Evolutionary conservation across 257 asterid species (phyloP).

Genomic region (Orobanche coerulescens): DNA sequence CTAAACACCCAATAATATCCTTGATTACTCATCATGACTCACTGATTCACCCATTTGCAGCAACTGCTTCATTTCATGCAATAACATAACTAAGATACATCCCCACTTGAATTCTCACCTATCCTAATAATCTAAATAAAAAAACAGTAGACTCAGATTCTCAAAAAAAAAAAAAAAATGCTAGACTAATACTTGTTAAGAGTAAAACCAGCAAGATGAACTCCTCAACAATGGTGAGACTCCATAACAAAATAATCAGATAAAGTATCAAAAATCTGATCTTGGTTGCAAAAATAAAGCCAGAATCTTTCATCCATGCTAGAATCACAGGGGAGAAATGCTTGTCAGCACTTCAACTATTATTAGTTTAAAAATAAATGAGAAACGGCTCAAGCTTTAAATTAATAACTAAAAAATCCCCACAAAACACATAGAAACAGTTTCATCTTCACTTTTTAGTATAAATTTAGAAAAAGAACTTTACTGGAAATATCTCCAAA

Average conservation of each 20-base stretch:
- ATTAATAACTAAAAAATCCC: neutral
- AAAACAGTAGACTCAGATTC: neutral
- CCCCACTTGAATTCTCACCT: neutral
- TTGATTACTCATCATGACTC: no score
- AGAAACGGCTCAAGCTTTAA: neutral
- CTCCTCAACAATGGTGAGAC: neutral
- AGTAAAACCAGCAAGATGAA: neutral
- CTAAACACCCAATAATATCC: neutral
- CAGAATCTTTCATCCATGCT: neutral
- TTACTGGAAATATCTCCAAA: slow-evolving; percentile 76
- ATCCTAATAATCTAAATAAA: neutral
- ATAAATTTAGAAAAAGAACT: slow-evolving; percentile 29
- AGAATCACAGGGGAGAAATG: neutral
- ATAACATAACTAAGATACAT: slow-evolving; percentile 1
- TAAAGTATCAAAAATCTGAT: neutral
- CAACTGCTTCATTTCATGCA: no score
- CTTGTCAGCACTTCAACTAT: neutral
- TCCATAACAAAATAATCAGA: no score
- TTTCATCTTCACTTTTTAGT: neutral
- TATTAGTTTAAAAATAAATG: neutral
- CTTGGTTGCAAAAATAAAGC: neutral
- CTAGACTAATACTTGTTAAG: neutral
- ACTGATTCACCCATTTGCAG: no score
- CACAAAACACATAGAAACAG: neutral
- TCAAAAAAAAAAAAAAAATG: neutral